phyloP scores from a whole-genome alignment of 2,329 filamentous ascomycete genomes.

The Sclerotiophoma versabilis region DNA sequence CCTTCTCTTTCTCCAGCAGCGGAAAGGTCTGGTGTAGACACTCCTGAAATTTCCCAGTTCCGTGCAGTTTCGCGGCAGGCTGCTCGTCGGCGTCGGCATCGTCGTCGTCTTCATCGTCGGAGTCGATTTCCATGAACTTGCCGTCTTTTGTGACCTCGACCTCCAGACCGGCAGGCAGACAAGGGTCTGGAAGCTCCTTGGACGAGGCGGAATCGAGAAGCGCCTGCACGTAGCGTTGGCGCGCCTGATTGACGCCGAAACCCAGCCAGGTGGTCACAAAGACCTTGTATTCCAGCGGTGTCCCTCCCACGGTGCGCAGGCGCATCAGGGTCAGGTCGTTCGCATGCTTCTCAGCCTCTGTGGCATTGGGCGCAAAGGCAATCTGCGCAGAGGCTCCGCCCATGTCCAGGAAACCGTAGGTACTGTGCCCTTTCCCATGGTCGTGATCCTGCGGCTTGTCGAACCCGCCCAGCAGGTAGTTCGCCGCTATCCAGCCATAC shows the following conservation, averaged over 20 bases:
- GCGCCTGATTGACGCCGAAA: constrained; percentile 94
- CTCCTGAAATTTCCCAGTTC: constrained; percentile 86
- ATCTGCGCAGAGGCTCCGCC: constrained; percentile 97
- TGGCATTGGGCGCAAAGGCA: constrained; percentile 92
- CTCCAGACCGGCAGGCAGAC: constrained; percentile 79
- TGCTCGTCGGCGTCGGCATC: constrained; percentile 32
- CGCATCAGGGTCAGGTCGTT: constrained; percentile 87
- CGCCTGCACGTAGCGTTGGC: constrained; percentile 80
- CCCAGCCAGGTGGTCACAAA: constrained; percentile 98
- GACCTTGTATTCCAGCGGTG: constrained; percentile 79
- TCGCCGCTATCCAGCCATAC: constrained; percentile 97
- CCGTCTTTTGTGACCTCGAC: constrained; percentile 79
- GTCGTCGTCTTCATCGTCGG: constrained; percentile 48
- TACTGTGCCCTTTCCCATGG: constrained; percentile 88
- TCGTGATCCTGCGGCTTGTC: constrained; percentile 75
- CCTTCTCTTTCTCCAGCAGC: constrained; percentile 85
- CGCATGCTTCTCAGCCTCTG: constrained; percentile 87
- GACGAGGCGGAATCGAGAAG: constrained; percentile 71
- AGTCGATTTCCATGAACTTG: constrained; percentile 59
- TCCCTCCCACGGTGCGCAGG: constrained; percentile 82
- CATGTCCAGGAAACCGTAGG: constrained; percentile 98
- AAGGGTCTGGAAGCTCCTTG: constrained; percentile 85
- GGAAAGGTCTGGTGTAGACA: constrained; percentile 85
- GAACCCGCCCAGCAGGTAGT: constrained; percentile 92
- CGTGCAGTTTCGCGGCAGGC: constrained; percentile 66